phyloP scores from a whole-genome alignment of 1,284 basidiomycete species.

The Puccinia hordei region DNA sequence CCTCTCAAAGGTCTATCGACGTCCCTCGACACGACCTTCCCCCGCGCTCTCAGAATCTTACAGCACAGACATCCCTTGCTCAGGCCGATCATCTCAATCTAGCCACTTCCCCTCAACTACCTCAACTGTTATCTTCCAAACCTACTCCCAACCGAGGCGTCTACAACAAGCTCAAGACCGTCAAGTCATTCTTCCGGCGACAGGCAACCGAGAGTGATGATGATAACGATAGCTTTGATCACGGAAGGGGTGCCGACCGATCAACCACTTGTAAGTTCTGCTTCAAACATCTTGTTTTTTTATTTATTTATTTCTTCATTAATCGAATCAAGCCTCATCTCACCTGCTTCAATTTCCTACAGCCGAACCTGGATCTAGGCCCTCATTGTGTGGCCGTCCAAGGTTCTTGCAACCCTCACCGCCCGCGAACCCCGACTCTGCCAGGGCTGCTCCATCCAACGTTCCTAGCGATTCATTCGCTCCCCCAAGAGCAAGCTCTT shows the following conservation, averaged over 20 bases:
- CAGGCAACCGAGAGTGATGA: neutral
- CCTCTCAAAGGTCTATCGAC: neutral
- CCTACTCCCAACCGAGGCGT: neutral
- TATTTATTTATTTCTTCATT: neutral
- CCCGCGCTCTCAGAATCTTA: neutral
- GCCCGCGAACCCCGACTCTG: neutral
- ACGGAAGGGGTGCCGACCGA: conserved; percentile 1
- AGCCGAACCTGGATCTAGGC: neutral
- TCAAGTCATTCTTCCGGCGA: conserved; percentile 5
- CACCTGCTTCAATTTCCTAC: neutral
- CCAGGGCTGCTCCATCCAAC: neutral
- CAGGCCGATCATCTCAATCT: neutral
- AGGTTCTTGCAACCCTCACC: neutral
- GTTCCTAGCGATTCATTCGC: neutral
- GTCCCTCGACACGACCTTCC: neutral
- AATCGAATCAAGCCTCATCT: neutral
- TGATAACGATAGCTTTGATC: neutral
- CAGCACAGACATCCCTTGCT: neutral
- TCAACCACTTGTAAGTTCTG: neutral
- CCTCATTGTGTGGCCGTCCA: neutral
- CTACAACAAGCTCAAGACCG: neutral
- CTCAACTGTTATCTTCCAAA: neutral
- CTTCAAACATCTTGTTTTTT: neutral
- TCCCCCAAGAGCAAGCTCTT: neutral
- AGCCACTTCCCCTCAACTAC: neutral